phyloP scores from a whole-genome alignment of 345 rosid species.

The Populus deltoides region DNA sequence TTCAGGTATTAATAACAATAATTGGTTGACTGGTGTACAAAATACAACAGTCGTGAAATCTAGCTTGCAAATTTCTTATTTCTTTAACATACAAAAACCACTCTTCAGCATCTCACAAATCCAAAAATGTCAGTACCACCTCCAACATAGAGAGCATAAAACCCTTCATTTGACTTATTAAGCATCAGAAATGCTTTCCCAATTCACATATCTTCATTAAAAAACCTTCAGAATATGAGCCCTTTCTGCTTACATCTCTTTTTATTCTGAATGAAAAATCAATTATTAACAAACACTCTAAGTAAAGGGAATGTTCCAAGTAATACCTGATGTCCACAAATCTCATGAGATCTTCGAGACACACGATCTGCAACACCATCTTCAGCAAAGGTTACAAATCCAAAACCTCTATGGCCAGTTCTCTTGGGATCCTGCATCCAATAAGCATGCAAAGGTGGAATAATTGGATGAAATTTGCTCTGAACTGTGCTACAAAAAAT shows the following conservation, averaged over 20 bases:
- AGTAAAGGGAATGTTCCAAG: not conserved
- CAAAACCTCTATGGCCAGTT: conserved; percentile 94
- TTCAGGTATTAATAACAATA: not conserved
- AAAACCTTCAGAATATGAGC: not conserved
- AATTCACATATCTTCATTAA: not conserved
- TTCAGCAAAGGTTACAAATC: conserved; percentile 91
- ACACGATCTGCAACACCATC: conserved; percentile 96
- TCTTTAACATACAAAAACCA: not conserved
- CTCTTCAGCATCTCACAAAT: not conserved
- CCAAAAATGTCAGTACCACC: not conserved
- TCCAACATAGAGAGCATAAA: not conserved
- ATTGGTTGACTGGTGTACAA: not conserved
- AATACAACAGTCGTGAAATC: not conserved
- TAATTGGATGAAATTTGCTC: not conserved
- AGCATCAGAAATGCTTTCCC: not conserved
- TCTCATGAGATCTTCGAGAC: conserved; percentile 83
- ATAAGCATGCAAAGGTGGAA: conserved; percentile 7
- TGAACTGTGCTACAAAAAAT: not conserved
- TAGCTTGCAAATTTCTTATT: not conserved
- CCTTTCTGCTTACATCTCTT: not conserved
- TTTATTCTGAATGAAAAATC: not conserved
- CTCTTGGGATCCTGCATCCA: conserved; percentile 79
- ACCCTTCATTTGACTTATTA: not conserved
- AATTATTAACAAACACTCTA: not conserved
- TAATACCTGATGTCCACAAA: conserved; percentile 93